Conservation (phyloP, 352 stramenopile genomes). For the Phytophthora sansomeana region DNA sequence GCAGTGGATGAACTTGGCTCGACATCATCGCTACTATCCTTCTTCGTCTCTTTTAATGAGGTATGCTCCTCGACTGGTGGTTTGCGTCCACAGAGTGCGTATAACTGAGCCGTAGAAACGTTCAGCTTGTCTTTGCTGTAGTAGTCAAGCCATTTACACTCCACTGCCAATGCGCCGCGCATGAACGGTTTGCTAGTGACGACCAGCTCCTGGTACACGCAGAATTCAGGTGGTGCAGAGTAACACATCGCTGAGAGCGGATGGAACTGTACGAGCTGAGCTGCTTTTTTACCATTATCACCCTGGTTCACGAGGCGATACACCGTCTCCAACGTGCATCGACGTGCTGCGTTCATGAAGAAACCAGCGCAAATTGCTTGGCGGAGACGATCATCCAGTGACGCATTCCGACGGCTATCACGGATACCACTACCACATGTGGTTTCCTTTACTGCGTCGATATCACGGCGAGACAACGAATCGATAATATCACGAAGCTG, state of each 20-base stretch:
- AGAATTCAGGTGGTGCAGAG: slow-evolving; percentile 55
- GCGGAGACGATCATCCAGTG: slow-evolving; percentile 46
- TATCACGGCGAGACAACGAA: slow-evolving; percentile 38
- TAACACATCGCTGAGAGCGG: slow-evolving; percentile 66
- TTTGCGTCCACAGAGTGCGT: slow-evolving; percentile 56
- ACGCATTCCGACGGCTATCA: slow-evolving; percentile 8
- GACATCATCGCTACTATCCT: background rate
- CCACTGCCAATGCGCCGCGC: slow-evolving; percentile 59
- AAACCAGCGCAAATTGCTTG: slow-evolving; percentile 68
- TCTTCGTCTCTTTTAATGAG: slow-evolving; percentile 1
- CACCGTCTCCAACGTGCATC: slow-evolving; percentile 69
- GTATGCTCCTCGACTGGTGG: slow-evolving; percentile 12
- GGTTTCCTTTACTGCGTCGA: slow-evolving; percentile 32
- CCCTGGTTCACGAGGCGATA: slow-evolving; percentile 53
- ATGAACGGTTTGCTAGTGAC: slow-evolving; percentile 78
- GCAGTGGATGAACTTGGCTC: background rate
- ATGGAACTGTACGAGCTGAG: slow-evolving; percentile 74
- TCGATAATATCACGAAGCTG: slow-evolving; percentile 72
- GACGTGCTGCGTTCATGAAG: slow-evolving; percentile 68
- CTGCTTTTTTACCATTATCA: slow-evolving; percentile 22
- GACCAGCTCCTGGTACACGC: slow-evolving; percentile 80
- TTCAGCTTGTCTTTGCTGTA: slow-evolving; percentile 45
- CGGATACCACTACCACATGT: background rate
- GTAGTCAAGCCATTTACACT: slow-evolving; percentile 58
- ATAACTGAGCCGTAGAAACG: slow-evolving; percentile 46